A percentile compares a stretch with the other conserved stretches of the same genome.
Conservation (phyloP, 139 green algal genomes). For the Raphidocelis subcapitata region DNA sequence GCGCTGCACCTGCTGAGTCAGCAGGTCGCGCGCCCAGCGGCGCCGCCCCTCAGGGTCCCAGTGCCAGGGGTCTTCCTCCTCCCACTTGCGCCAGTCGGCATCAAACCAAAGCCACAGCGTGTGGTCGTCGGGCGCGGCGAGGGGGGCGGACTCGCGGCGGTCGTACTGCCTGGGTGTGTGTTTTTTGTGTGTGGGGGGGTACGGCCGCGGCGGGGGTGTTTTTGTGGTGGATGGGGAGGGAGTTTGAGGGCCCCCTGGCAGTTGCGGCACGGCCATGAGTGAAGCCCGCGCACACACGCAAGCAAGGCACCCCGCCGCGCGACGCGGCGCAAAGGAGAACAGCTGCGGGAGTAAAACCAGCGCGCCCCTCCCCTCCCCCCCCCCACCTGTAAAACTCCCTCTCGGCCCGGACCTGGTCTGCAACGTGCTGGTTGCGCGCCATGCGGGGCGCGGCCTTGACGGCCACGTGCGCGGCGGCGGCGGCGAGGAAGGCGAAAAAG, state of each 20-base stretch:
- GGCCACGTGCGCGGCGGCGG: neutral
- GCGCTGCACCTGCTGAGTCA: constrained; percentile 18
- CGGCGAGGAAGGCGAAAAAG: neutral
- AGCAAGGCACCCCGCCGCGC: too few species aligned
- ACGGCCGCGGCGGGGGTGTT: too few species aligned
- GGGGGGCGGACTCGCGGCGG: constrained; percentile 26
- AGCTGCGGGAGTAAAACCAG: too few species aligned
- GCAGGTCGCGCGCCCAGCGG: constrained; percentile 30
- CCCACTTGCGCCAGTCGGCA: constrained; percentile 70
- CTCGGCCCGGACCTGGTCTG: constrained; percentile 34
- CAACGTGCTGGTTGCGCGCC: constrained; percentile 16
- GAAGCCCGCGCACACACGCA: too few species aligned
- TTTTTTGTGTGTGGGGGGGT: too few species aligned
- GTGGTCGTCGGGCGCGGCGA: constrained; percentile 32
- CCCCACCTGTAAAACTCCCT: constrained; percentile 43
- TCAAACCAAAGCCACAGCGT: constrained; percentile 59
- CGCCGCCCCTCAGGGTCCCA: constrained; percentile 55
- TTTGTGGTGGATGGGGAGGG: too few species aligned
- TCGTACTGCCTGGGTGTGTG: constrained; percentile 40
- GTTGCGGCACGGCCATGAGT: too few species aligned
- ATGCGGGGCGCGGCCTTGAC: neutral
- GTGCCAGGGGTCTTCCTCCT: constrained; percentile 57
- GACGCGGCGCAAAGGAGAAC: too few species aligned
- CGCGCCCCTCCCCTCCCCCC: neutral
- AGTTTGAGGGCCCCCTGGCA: too few species aligned